Evolutionary conservation across 805 yeast genomes (phyloP), one percentile per base, ranked within the genome.

Genomic region (Candida suzukii): DNA sequence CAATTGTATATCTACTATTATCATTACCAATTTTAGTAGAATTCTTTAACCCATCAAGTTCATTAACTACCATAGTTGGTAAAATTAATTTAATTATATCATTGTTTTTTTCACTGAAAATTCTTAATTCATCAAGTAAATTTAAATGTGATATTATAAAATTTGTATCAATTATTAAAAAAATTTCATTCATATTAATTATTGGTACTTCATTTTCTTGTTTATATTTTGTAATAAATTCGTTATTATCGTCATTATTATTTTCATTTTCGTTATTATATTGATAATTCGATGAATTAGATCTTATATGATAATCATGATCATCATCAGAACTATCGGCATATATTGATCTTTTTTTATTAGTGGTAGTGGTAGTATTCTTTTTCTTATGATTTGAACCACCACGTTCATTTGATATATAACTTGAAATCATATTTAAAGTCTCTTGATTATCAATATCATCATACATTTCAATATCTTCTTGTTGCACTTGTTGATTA

Each of bases 41-140:
- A 3, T 57, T 64, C 54, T 90, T 90, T 47, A 90, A 64, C 0
- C 90, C 90, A 60, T 90, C 97, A n/a, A 90, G 67, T 55, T 90
- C 98, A 32, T 65, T 68, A 13, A 86, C 65, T 3, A 83, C 93
- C 1, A 80, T 74, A 4, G 63, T 63, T 0, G 98, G 98, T 3
- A 90, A 66, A 0, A 90, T 66, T 1, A 90, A 64, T 22, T 48
- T 46, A 37, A 56, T 56, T 2, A 58, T 51, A 38, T 77, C 73
- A 16, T 70, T 66, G 51, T 67, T 80, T 12, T 58, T 44, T 0
- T 47, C 39, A 4, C 71, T 71, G 8, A 74, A 41, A 2, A 51
- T 51, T 3, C 70, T 57, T 21, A 90, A 54, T 0, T 70, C 70
- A 37, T 82, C 78, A 9, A 88, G 48, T 1, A 85, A 60, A 17